Evolutionary conservation across 176 grass and related monocot species (phyloP).

Genomic region (Aegilops sharonensis): DNA sequence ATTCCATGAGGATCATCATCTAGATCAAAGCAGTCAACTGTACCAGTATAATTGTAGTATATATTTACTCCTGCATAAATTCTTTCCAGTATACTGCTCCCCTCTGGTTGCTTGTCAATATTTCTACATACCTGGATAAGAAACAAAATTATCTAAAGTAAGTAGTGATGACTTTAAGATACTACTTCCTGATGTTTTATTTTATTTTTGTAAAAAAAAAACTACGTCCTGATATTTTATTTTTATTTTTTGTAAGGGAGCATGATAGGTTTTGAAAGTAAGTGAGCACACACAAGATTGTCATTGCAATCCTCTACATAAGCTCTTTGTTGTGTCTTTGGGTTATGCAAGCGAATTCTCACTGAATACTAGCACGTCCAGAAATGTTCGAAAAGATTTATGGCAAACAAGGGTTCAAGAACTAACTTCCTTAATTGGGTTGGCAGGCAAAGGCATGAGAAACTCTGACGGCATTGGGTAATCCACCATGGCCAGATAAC

Average conservation of each 20-base stretch:
- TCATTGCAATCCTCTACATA: not conserved
- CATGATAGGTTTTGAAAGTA: not conserved
- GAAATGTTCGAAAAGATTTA: not conserved
- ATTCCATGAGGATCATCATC: constrained; percentile 96
- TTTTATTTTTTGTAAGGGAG: not conserved
- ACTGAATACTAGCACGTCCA: not conserved
- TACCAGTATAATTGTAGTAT: constrained; percentile 91
- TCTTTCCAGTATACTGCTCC: constrained; percentile 51
- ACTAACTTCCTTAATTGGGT: constrained; percentile 94
- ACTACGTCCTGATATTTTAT: not conserved
- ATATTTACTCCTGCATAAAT: constrained; percentile 89
- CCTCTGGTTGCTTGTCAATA: constrained; percentile 66
- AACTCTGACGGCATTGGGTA: constrained; percentile 85
- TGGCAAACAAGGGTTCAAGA: not conserved
- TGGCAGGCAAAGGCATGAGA: constrained; percentile 88
- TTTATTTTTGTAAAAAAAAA: not conserved
- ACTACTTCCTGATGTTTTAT: not conserved
- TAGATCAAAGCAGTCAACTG: constrained; percentile 79
- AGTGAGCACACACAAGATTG: not conserved
- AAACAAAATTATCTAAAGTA: constrained; percentile 14
- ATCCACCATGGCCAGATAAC: constrained; percentile 95
- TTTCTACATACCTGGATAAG: constrained; percentile 73
- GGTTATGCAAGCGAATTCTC: not conserved
- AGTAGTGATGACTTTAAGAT: not conserved
- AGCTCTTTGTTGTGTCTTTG: not conserved